phyloP scores from a whole-genome alignment of 2,329 filamentous ascomycete species.

The Penicillium sp. region DNA sequence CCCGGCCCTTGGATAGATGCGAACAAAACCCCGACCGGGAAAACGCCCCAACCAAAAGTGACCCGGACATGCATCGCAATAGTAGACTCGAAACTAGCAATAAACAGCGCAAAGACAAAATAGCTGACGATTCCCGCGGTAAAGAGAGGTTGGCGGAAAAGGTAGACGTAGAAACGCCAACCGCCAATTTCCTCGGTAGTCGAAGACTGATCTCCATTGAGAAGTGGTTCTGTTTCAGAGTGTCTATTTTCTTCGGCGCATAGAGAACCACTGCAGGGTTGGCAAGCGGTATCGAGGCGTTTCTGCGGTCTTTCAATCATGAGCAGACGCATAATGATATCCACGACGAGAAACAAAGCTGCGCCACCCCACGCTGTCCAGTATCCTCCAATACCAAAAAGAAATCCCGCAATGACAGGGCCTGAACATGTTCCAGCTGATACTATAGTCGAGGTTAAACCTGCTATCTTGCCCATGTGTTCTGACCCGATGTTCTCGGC shows the following conservation, averaged over 20 bases:
- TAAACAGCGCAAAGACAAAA: conserved; percentile 11
- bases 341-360: conserved; percentile 23
- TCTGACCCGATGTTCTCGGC: conserved; percentile 15
- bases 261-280: neutral
- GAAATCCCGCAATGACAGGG: conserved; percentile 24
- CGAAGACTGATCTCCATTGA: neutral
- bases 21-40: conserved; percentile 12
- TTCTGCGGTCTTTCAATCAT: conserved; percentile 6
- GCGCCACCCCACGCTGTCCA: conserved; percentile 27
- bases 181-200: neutral
- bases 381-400: conserved; percentile 27
- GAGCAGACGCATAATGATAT: conserved; percentile 28
- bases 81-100: conserved; percentile 11
- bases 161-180: conserved; percentile 7
- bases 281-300: neutral
- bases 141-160: conserved; percentile 6
- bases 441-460: conserved; percentile 4
- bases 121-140: conserved; percentile 6
- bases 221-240: neutral
- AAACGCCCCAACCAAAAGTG: conserved; percentile 12
- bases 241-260: neutral
- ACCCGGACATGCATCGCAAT: conserved; percentile 10
- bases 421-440: conserved; percentile 22
- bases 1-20: conserved; percentile 10
- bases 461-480: conserved; percentile 17